Evolutionary conservation across 2,329 filamentous ascomycete species (phyloP).

Genomic region (Escovopsis weberi): DNA sequence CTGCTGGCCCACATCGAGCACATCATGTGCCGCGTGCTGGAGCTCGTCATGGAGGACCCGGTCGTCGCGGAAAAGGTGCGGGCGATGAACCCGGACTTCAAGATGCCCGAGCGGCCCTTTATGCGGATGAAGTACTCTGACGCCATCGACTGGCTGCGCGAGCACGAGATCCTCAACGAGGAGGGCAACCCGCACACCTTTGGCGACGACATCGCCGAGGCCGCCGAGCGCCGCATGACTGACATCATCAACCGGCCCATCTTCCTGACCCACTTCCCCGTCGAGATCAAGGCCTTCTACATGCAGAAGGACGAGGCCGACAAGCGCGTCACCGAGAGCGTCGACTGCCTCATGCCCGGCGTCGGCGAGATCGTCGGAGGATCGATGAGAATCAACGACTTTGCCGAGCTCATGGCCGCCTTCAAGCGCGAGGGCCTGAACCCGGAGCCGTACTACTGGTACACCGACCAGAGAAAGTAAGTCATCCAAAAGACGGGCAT

Average conservation of each 20-base stretch:
- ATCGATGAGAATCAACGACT: slow-evolving; percentile 88
- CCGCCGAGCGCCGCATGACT: slow-evolving; percentile 92
- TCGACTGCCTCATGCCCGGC: slow-evolving; percentile 76
- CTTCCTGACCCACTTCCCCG: slow-evolving; percentile 93
- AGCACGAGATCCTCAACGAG: slow-evolving; percentile 85
- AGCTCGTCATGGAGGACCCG: slow-evolving; percentile 60
- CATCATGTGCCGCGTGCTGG: slow-evolving; percentile 74
- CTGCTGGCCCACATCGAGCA: slow-evolving; percentile 77
- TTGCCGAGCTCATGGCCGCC: slow-evolving; percentile 75
- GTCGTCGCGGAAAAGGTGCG: slow-evolving; percentile 59
- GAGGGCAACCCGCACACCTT: slow-evolving; percentile 81
- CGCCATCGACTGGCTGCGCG: slow-evolving; percentile 84
- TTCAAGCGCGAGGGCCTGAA: slow-evolving; percentile 81
- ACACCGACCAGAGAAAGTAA: slow-evolving; percentile 83
- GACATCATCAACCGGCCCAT: slow-evolving; percentile 92
- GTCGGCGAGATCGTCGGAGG: slow-evolving; percentile 96
- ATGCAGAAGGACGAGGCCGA: slow-evolving; percentile 84
- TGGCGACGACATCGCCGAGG: slow-evolving; percentile 95
- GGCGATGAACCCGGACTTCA: slow-evolving; percentile 82
- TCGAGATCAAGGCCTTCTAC: slow-evolving; percentile 97
- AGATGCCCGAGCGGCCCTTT: slow-evolving; percentile 71
- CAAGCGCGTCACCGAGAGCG: slow-evolving; percentile 75
- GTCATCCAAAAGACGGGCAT: too few relatives aligned
- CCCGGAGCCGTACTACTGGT: slow-evolving; percentile 88
- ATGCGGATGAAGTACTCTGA: slow-evolving; percentile 89